Base-by-base conservation (phyloP, 345 rosid genomes). In the Arabidopsis suecica region DNA sequence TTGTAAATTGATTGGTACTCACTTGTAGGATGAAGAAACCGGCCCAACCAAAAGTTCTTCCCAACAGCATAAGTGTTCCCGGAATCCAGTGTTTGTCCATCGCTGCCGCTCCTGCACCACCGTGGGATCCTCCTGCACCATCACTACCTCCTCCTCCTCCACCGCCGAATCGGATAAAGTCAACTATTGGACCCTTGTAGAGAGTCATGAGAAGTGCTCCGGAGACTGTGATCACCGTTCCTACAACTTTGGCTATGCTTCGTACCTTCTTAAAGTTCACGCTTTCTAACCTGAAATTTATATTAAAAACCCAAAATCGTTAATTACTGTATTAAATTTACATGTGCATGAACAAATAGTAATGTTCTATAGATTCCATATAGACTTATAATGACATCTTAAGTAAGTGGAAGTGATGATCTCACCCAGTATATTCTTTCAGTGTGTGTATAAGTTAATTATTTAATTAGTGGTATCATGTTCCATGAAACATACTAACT, bases 171-270 rank as follows among this genome's bases (percentile, higher is more conserved):
- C 14, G 73, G 0, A 85, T 69, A 23, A 93, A 80, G 49, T 89
- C 79, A 56, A 93, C n/a, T 36, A 86, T 79, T 8, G 97, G 98
- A 60, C 98, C 98, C 85, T 89, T 91, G 87, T 87, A 88, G 40
- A 94, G 64, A 33, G 97, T 94, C 98, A 94, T 94, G 42, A 90
- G 88, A 85, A 90, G 81, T 32, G 98, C 97, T 72, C 98, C 98
- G 3, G 79, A 74, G 10, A 91, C 91, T 9, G 93, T 90, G 51
- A 94, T 80, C 5, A 56, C 82, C 5, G 98, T 94, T 63, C 98
- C 98, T 5, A 90, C 42, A 11, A 91, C 81, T 82, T 94, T 94
- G 2, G 97, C 96, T 59, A 86, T 57, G 77, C 97, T 89, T 23
- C 71, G 83, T 32, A 84, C 44, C 79, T 81, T 90, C 86, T 81